A percentile compares a stretch with the other conserved stretches of the same genome.
phyloP scores from a whole-genome alignment of 345 rosid genomes.

The Lepidium didymum region DNA sequence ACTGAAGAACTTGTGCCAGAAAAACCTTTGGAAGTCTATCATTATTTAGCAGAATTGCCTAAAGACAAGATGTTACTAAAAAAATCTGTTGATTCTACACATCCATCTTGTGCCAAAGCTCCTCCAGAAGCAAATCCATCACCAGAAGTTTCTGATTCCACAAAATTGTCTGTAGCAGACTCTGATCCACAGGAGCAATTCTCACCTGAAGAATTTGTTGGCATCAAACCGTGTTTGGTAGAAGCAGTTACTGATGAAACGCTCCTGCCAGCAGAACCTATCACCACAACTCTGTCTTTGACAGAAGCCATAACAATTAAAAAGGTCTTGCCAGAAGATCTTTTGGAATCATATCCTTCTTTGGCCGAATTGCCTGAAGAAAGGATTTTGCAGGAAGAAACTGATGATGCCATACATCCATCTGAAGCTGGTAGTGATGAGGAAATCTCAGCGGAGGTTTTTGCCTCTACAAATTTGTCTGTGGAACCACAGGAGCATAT shows the following conservation, averaged over 20 bases:
- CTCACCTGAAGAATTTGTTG: not conserved
- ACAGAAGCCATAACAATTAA: not conserved
- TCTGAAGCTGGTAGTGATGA: conserved; percentile 12
- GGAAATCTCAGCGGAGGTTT: not conserved
- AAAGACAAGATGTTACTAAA: conserved; percentile 6
- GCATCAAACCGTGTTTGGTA: not conserved
- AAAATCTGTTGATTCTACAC: not conserved
- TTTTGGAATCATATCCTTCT: not conserved
- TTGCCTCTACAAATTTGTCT: not conserved
- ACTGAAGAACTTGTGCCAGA: not conserved
- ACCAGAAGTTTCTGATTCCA: conserved; percentile 6
- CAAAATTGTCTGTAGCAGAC: not conserved
- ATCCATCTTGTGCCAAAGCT: conserved; percentile 4
- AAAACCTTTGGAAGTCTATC: not conserved
- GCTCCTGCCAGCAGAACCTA: conserved; percentile 5
- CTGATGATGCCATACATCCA: not conserved
- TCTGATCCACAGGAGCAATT: conserved; percentile 8
- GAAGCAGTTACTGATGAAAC: conserved; percentile 3
- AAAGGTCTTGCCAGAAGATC: conserved; percentile 3
- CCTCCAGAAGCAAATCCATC: conserved; percentile 8
- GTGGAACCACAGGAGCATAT: not conserved
- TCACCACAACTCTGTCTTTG: not conserved
- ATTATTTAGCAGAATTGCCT: conserved; percentile 6
- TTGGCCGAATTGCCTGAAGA: not conserved
- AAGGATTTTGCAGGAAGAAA: conserved; percentile 2